Evolutionary conservation across 2,329 filamentous ascomycete genomes (phyloP), one percentile per base, ranked within the genome.

Genomic region (Chalara sp.): DNA sequence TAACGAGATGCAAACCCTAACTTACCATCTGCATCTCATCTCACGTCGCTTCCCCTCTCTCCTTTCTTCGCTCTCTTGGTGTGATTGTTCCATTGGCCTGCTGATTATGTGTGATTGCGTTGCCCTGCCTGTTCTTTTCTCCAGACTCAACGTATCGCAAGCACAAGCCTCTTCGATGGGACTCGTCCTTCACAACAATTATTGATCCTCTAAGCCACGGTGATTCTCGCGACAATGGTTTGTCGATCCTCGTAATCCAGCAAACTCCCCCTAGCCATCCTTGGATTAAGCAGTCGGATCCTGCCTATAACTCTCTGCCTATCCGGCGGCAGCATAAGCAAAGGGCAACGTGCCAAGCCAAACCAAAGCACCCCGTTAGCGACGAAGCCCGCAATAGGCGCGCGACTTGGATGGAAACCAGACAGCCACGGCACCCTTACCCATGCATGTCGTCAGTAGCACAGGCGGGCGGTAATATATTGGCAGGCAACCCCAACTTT

Each of bases 371-470:
- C 33, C 37, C 35, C 47, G 41, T 59, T 61, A 61, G 60, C 60
- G 60, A 62, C 56, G 46, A 45, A 47, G 50, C 53, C 61, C 60
- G 60, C 60, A 60, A 60, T 62, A 63, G 56, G 57, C 60, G 61
- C 60, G 60, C 60, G 52, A 61, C 56, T 59, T 49, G 49, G 45
- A 52, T 52, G 44, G 50, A 13, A 45, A 28, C 44, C 13, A 48
- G 49, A 48, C 39, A 53, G 52, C 50, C 50, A 53, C 41, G 37
- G 47, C 52, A 53, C 53, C 58, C 58, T 10, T 8, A 37, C n/a
- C 35, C 35, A 37, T 37, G 35, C 59, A 62, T 61, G 58, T 61
- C 56, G 57, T 62, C 56, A 49, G 50, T 53, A 29, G 49, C 39
- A 54, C 55, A 58, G 57, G 51, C 21, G 21, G 21, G 21, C 21